Evolutionary conservation across 2,329 filamentous ascomycete species (phyloP).

Genomic region (Coniochaeta pulveracea): DNA sequence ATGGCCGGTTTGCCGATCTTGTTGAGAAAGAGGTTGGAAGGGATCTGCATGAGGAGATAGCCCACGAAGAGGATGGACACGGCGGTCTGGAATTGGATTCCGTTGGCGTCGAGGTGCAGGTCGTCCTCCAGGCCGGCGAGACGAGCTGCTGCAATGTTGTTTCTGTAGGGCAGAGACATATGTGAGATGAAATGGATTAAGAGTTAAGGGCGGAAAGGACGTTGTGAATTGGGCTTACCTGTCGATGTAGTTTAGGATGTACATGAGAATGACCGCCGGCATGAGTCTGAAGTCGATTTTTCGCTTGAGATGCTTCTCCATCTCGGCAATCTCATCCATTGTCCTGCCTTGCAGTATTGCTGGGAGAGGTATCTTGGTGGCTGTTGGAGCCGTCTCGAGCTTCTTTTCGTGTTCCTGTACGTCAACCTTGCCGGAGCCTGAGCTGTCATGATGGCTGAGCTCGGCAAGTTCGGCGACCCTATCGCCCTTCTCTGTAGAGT

Average conservation of each 20-base stretch:
- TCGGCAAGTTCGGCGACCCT: constrained; percentile 2
- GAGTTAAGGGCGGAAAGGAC: not conserved
- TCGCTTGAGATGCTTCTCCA: constrained; percentile 42
- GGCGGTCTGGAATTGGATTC: constrained; percentile 24
- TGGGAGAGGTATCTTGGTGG: constrained; percentile 1
- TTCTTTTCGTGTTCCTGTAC: constrained; percentile 1
- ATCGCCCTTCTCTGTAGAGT: constrained; percentile 2
- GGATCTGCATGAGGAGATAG: constrained; percentile 37
- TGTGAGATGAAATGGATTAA: not conserved
- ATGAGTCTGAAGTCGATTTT: constrained; percentile 52
- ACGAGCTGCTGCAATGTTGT: constrained; percentile 28
- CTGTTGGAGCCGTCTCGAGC: not conserved
- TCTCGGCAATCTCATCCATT: constrained; percentile 29
- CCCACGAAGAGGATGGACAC: constrained; percentile 41
- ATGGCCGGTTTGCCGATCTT: constrained; percentile 36
- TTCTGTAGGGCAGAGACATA: constrained; percentile 14
- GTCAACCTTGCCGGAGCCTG: not conserved
- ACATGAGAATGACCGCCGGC: constrained; percentile 52
- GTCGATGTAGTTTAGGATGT: constrained; percentile 54
- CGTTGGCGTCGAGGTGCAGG: constrained; percentile 23
- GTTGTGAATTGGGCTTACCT: constrained; percentile 12
- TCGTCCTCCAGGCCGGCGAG: constrained; percentile 35
- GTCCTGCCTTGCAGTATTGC: constrained; percentile 26
- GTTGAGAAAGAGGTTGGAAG: constrained; percentile 39
- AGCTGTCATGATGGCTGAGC: constrained; percentile 1